Evolutionary conservation across 208 protist genomes (phyloP), one percentile per base, ranked within the genome.

Genomic region (Kentomonas sorsogonicus): DNA sequence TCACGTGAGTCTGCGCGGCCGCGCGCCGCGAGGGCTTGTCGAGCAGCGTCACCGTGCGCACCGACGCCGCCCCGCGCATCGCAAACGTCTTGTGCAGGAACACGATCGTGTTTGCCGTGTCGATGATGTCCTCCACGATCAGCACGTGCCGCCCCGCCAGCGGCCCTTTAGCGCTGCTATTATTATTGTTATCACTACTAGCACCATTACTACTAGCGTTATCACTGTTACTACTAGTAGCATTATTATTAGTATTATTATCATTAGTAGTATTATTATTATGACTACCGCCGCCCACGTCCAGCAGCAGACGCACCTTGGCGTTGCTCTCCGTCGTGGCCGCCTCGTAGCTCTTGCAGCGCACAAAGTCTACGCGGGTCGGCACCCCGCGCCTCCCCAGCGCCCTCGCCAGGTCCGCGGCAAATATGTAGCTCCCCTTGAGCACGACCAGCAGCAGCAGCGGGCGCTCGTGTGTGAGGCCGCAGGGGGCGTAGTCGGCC

Each of bases 341-440:
- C 18, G 57, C 74, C 34, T 70, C 75, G 72, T 97, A 97, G 10
- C 77, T 89, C 1, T 72, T 51, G 1, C 94, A 34, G 15, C 88
- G 78, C 18, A 97, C 47, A 63, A 97, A 97, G 56, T 97, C 87
- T 43, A 88, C 69, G 3, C 90, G 77, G 61, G 89, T 65, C 9
- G 83, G 78, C 15, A 96, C 55, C 10, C 70, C 78, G 23, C 53
- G 55, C 40, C 92, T 83, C 11, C 64, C 61, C 5, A 96, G 71
- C 54, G 83, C 84, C 23, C 91, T 79, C n/a, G 85, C 73, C 22
- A 96, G 47, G 52, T 96, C 91, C 9, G 88, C 86, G 0, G 85
- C 94, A 63, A 96, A 94, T 44, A 95, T 86, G 74, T 94, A 96
- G 60, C 77, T 87, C 26, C 91, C 91, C 59, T 94, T 96, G 7